These are phyloP conservation scores for Zymoseptoria passerinii DNA, from an alignment of 2,329 filamentous ascomycete species.

Conservation along the genomic window DNA sequence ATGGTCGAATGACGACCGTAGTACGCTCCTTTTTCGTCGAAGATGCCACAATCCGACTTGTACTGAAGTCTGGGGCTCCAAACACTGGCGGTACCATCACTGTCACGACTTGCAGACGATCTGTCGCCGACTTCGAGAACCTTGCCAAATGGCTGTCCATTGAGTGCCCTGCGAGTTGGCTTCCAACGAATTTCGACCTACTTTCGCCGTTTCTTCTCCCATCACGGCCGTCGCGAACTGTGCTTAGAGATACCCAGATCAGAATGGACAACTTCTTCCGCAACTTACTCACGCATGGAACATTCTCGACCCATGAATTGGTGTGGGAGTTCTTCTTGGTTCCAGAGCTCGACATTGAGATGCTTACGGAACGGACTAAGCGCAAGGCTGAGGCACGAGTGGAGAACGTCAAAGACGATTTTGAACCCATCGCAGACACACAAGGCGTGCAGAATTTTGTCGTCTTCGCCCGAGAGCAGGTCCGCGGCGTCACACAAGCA, in stretches of 20 bases:
- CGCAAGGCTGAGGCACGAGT: conserved; percentile 75
- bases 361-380: conserved; percentile 80
- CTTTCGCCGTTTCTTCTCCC: conserved; percentile 89
- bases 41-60: conserved; percentile 84
- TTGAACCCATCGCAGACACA: conserved; percentile 63
- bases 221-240: conserved; percentile 77
- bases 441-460: conserved; percentile 90
- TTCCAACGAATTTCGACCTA: conserved; percentile 68
- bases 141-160: conserved; percentile 72
- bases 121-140: conserved; percentile 83
- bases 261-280: conserved; percentile 82
- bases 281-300: conserved; percentile 77
- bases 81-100: conserved; percentile 77
- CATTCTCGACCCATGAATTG: conserved; percentile 92
- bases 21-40: conserved; percentile 96
- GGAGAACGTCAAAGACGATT: conserved; percentile 84
- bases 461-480: conserved; percentile 79
- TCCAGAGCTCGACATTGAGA: conserved; percentile 80
- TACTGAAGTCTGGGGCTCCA: conserved; percentile 87
- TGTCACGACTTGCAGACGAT: conserved; percentile 86
- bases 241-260: conserved; percentile 79
- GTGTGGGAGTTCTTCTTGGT: conserved; percentile 99
- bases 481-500: conserved; percentile 74
- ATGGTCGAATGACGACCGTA: conserved; percentile 81
- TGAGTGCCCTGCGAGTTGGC: conserved; percentile 92